Evolutionary conservation across 176 grass and related monocot genomes (phyloP), one percentile per base, ranked within the genome.

Genomic region (Thinopyrum elongatum): DNA sequence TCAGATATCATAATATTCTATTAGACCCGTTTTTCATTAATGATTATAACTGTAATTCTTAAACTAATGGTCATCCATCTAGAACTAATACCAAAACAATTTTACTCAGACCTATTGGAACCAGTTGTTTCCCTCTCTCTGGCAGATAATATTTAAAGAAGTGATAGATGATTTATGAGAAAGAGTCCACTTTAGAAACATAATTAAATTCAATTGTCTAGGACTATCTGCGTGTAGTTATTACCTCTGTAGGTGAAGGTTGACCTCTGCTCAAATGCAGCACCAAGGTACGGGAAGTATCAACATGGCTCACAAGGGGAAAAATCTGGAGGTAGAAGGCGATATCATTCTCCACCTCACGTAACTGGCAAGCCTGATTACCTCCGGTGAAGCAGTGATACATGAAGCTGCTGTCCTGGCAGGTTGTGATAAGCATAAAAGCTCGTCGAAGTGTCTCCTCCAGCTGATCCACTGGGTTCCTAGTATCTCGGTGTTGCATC

Each of bases 381-480:
- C 89, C 90, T 51, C 90, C 92, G 80, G 65, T 94, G 28, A 86
- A 84, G 59, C 85, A 70, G 55, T 74, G 83, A 35, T 98, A 72
- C 22, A 93, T 51, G 41, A 91, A 98, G 82, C 87, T 84, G 15
- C 84, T 67, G 4, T 88, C 79, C 30, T 86, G 86, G 69, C 95
- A 97, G 79, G 87, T 80, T 19, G 70, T 41, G 47, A 94, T 73
- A 6, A 97, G 89, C 73, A 97, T 25, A 44, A 83, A 91, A 1
- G 83, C 83, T 1, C 85, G 80, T 30, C 81, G 70, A 29, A 97
- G 90, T 0, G 86, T 82, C 42, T 89, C 90, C 86, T 91, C 95
- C 19, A 97, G 92, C 39, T 89, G 88, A 80, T 97, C 88, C 76
- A 97, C 65, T 11, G 95, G 92, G 80, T 83, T 89, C 81, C 92